Conservation (phyloP, 202 grass and related monocot species). For the Brachypodium distachyon region DNA sequence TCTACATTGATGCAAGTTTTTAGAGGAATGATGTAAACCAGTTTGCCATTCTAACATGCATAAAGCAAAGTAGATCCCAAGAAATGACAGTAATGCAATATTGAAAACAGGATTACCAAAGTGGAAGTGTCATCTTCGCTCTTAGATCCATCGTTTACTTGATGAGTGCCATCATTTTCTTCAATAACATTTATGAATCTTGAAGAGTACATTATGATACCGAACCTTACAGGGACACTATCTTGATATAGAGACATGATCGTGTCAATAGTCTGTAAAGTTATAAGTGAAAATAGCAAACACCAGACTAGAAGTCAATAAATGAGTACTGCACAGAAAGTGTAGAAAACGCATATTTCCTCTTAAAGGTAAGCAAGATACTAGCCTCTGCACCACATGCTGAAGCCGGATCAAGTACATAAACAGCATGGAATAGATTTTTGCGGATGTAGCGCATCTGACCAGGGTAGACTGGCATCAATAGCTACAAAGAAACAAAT, state of each 20-base stretch:
- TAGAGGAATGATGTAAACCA: slow-evolving; percentile 1
- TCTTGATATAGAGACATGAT: slow-evolving; percentile 80
- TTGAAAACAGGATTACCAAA: slow-evolving; percentile 51
- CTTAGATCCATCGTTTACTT: slow-evolving; percentile 31
- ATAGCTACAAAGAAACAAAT: slow-evolving; percentile 56
- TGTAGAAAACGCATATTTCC: not conserved
- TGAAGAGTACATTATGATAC: slow-evolving; percentile 85
- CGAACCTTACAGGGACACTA: slow-evolving; percentile 85
- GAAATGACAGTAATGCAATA: slow-evolving; percentile 17
- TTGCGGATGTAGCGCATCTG: slow-evolving; percentile 93
- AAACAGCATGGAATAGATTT: slow-evolving; percentile 95
- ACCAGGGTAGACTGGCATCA: slow-evolving; percentile 97
- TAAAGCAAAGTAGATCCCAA: slow-evolving; percentile 17
- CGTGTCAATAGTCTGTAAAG: slow-evolving; percentile 69
- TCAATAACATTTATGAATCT: slow-evolving; percentile 55
- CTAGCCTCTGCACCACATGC: slow-evolving; percentile 72
- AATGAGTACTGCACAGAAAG: slow-evolving; percentile 6
- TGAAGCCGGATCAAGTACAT: slow-evolving; percentile 92
- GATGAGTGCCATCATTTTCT: slow-evolving; percentile 54
- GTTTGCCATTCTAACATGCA: slow-evolving; percentile 4
- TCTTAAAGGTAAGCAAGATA: not conserved
- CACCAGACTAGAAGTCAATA: slow-evolving; percentile 1
- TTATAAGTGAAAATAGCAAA: slow-evolving; percentile 38
- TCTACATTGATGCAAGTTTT: not conserved
- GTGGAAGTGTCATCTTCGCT: slow-evolving; percentile 53